Conservation (phyloP, 2,329 filamentous ascomycete species). For the Cladosporium sp. region DNA sequence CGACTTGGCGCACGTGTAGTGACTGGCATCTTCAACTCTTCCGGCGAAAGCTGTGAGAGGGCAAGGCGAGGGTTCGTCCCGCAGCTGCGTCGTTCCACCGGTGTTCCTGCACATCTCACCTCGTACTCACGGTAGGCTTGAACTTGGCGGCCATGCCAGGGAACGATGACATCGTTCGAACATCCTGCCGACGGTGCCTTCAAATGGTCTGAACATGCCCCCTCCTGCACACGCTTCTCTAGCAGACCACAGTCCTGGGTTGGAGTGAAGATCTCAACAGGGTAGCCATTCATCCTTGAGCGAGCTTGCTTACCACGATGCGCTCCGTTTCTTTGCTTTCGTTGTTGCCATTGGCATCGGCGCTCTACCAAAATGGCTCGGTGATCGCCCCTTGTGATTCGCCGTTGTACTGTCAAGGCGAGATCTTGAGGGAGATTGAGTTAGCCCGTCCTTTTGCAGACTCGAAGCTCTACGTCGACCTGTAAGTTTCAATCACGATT, state of each 20-base stretch:
- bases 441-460: constrained; percentile 65
- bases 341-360: constrained; percentile 30
- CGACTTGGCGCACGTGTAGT: constrained; percentile 21
- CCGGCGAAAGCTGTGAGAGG: background rate
- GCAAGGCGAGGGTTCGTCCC: background rate
- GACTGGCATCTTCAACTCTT: constrained; percentile 4
- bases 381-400: constrained; percentile 67
- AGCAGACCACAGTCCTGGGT: background rate
- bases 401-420: constrained; percentile 67
- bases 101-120: constrained; percentile 3
- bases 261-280: background rate
- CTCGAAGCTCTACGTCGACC: constrained; percentile 71
- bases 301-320: constrained; percentile 9
- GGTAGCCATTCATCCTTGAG: constrained; percentile 3
- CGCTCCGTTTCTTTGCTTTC: constrained; percentile 11
- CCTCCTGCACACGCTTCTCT: background rate
- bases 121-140: background rate
- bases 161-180: constrained; percentile 9
- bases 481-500: constrained; percentile 24
- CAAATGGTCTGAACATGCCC: constrained; percentile 5
- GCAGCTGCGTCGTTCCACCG: background rate
- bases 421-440: constrained; percentile 64
- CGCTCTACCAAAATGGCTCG: constrained; percentile 62
- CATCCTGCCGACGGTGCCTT: constrained; percentile 5
- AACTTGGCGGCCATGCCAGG: constrained; percentile 13